phyloP scores from a whole-genome alignment of 148 eudicot species.

The Rhododendron henanense region DNA sequence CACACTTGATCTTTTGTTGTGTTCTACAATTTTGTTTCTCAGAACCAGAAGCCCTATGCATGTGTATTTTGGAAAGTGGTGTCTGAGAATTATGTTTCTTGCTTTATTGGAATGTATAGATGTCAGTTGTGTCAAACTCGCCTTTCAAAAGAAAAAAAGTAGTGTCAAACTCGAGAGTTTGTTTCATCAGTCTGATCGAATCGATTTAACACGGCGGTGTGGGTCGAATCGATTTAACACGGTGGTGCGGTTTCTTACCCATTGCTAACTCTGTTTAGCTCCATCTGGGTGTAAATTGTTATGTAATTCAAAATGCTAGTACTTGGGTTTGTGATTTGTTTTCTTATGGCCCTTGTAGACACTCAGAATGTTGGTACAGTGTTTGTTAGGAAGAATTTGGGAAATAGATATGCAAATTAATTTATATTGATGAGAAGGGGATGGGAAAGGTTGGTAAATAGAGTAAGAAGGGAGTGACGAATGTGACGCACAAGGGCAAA shows the following conservation, averaged over 20 bases:
- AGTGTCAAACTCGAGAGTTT: not conserved
- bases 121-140: not conserved
- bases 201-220: not conserved
- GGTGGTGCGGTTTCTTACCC: not conserved
- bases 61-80: not conserved
- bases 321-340: not conserved
- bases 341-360: not conserved
- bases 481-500: no score
- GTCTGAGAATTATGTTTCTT: not conserved
- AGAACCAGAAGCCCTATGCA: not conserved
- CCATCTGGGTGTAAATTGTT: not conserved
- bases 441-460: no score
- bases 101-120: constrained; percentile 6
- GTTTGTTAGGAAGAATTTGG: not conserved
- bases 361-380: not conserved
- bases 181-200: not conserved
- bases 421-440: no score
- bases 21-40: not conserved
- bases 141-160: not conserved
- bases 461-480: no score
- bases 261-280: not conserved
- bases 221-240: not conserved
- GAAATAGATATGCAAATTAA: no score
- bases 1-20: not conserved
- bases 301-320: not conserved